Percentiles rank a stretch among this genome's conserved stretches.
Evolutionary conservation across 2,329 filamentous ascomycete genomes (phyloP).

Genomic region (Periglandula ipomoeae): DNA sequence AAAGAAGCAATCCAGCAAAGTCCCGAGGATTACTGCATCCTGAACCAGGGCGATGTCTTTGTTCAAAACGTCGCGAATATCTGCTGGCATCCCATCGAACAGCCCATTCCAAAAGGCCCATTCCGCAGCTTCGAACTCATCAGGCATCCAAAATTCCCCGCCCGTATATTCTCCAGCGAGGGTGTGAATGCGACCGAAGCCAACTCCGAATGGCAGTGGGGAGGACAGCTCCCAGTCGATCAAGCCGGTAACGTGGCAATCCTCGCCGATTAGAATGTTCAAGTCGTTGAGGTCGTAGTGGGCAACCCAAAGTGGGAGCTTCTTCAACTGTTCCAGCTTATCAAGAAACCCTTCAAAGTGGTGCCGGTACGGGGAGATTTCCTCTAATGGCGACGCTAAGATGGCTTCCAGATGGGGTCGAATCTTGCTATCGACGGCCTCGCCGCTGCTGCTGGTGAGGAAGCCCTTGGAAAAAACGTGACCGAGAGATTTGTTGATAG

Average conservation of each 20-base stretch:
- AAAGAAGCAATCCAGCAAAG: conserved; percentile 17
- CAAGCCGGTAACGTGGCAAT: conserved; percentile 4
- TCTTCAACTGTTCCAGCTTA: not conserved
- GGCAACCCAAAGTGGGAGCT: conserved; percentile 3
- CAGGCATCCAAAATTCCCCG: conserved; percentile 18
- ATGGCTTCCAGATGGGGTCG: conserved; percentile 4
- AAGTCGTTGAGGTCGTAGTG: conserved; percentile 2
- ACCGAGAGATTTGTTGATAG: conserved; percentile 2
- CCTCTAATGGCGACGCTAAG: conserved; percentile 1
- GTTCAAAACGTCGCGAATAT: conserved; percentile 19
- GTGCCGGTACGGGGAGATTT: not conserved
- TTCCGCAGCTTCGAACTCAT: conserved; percentile 18
- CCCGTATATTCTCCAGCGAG: conserved; percentile 15
- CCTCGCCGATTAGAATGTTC: conserved; percentile 1
- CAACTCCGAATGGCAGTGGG: conserved; percentile 2
- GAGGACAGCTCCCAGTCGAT: conserved; percentile 4
- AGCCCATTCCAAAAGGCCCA: conserved; percentile 17
- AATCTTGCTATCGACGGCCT: not conserved
- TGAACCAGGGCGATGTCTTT: conserved; percentile 22
- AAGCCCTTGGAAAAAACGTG: conserved; percentile 3
- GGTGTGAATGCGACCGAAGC: conserved; percentile 16
- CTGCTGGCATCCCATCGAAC: conserved; percentile 15
- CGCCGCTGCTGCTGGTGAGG: conserved; percentile 1
- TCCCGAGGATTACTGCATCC: conserved; percentile 20
- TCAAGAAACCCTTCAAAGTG: not conserved